Evolutionary conservation across 495 filamentous ascomycete species (phyloP).

Genomic region (Neurospora sp.): DNA sequence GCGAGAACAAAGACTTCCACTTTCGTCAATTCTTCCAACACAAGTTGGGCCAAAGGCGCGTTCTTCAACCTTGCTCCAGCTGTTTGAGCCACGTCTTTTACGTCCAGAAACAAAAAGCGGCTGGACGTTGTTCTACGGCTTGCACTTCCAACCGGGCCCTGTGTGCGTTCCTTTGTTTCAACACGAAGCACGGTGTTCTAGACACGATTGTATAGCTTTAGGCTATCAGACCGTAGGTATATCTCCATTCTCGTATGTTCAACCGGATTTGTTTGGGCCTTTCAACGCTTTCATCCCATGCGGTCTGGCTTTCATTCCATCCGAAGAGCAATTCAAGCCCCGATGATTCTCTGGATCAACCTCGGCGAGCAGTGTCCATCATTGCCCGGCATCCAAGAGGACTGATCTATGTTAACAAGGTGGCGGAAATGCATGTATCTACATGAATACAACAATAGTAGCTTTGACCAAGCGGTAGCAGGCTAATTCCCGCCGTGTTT

Average conservation of each 20-base stretch:
- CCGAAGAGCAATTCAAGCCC: slow-evolving; percentile 5
- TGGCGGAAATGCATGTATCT: background rate
- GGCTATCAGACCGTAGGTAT: background rate
- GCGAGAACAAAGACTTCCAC: background rate
- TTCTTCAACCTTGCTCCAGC: background rate
- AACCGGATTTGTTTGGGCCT: slow-evolving; percentile 8
- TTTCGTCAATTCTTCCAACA: no score
- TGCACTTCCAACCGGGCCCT: background rate
- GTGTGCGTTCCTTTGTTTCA: background rate
- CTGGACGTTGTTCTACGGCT: background rate
- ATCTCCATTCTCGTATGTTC: background rate
- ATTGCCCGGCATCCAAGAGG: background rate
- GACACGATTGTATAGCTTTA: background rate
- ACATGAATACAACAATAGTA: background rate
- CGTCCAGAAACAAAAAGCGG: background rate
- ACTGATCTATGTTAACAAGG: background rate
- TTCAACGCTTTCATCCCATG: slow-evolving; percentile 7
- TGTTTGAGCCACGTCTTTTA: background rate
- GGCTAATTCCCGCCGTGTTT: background rate
- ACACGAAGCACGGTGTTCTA: background rate
- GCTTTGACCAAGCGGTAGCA: background rate
- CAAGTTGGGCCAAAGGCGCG: background rate
- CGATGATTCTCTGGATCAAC: background rate
- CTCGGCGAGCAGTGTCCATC: background rate
- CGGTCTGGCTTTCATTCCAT: slow-evolving; percentile 18